These are phyloP conservation scores for Fusarium verrucosum DNA, from an alignment of 2,329 filamentous ascomycete genomes.

Conservation along the genomic window DNA sequence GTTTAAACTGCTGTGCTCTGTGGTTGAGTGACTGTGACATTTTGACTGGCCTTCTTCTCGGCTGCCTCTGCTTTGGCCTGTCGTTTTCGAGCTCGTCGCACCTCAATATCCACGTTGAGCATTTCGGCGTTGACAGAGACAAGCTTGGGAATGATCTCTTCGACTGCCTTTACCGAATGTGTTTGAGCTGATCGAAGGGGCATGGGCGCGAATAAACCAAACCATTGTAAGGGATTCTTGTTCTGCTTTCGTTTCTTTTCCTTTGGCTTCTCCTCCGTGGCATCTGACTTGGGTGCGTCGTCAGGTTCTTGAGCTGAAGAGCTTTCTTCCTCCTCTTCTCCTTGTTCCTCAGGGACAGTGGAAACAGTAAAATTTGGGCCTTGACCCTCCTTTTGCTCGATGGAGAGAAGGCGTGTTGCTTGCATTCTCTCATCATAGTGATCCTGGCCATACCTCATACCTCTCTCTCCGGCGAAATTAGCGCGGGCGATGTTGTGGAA, in stretches of 20 bases:
- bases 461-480: conserved; percentile 74
- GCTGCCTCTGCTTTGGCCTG: conserved; percentile 58
- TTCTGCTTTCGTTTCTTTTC: conserved; percentile 34
- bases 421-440: conserved; percentile 80
- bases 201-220: conserved; percentile 63
- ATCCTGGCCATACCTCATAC: conserved; percentile 72
- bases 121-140: conserved; percentile 68
- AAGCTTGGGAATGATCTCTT: conserved; percentile 65
- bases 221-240: conserved; percentile 64
- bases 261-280: conserved; percentile 11
- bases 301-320: background rate
- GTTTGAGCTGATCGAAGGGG: conserved; percentile 67
- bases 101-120: conserved; percentile 72
- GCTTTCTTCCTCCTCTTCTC: background rate
- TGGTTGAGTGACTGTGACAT: conserved; percentile 1
- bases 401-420: conserved; percentile 59
- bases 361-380: conserved; percentile 34
- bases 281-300: conserved; percentile 8
- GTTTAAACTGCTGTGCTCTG: conserved; percentile 20
- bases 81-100: conserved; percentile 68
- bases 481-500: conserved; percentile 74
- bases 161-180: conserved; percentile 65
- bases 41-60: conserved; percentile 42
- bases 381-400: conserved; percentile 24
- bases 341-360: conserved; percentile 4